These are phyloP conservation scores for Aspergillus taichungensis DNA, from an alignment of 495 filamentous ascomycete genomes.

Conservation along the genomic window DNA sequence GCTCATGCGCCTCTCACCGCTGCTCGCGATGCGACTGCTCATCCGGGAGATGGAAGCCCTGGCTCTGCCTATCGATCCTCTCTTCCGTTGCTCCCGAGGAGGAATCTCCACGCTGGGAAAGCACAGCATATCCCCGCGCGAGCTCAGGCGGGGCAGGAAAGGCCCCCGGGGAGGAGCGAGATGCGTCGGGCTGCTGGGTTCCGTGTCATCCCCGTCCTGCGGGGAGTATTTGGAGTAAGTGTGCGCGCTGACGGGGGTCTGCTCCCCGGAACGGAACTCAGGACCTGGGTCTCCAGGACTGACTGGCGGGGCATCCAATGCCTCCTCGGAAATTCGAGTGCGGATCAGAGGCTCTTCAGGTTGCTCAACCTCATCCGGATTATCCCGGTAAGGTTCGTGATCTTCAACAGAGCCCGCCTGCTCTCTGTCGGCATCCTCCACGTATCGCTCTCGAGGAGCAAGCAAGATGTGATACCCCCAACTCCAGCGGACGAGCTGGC, in stretches of 20 bases:
- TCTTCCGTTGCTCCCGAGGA: constrained; percentile 11
- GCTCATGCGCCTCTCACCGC: constrained; percentile 14
- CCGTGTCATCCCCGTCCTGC: constrained; percentile 13
- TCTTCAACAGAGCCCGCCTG: constrained; percentile 50
- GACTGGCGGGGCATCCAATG: constrained; percentile 9
- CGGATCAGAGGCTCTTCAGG: constrained; percentile 36
- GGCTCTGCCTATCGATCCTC: constrained; percentile 15
- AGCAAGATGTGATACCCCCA: constrained; percentile 95
- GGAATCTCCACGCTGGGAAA: constrained; percentile 35
- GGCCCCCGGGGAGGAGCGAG: constrained; percentile 28
- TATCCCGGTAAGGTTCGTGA: constrained; percentile 53
- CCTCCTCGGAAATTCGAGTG: constrained; percentile 20
- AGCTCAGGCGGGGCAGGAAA: constrained; percentile 34
- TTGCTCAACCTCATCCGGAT: constrained; percentile 35
- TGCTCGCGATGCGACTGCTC: constrained; percentile 9
- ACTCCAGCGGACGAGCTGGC: constrained; percentile 91
- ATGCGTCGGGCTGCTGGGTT: constrained; percentile 17
- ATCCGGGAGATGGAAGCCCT: constrained; percentile 16
- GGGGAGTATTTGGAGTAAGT: constrained; percentile 27
- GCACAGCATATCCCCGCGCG: constrained; percentile 30
- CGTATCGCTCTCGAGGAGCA: constrained; percentile 55
- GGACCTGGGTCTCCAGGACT: constrained; percentile 6
- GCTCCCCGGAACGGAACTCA: constrained; percentile 32
- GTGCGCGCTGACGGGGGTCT: constrained; percentile 31
- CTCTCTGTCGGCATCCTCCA: constrained; percentile 54